phyloP scores from a whole-genome alignment of 805 yeast species.

The Ogataea pilisensis region DNA sequence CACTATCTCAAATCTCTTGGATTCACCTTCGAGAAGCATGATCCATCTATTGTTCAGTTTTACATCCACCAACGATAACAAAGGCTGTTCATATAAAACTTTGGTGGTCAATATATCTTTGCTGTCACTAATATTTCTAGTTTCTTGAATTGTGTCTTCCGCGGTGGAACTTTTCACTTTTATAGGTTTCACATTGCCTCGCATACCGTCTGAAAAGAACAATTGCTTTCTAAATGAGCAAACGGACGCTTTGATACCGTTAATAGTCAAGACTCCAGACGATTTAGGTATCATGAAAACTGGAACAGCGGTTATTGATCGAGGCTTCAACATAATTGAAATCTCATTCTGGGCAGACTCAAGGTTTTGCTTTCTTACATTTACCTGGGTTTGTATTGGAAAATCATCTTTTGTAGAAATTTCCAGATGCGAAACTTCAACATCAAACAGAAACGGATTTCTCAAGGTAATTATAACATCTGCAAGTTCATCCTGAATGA shows the following conservation, averaged over 20 bases:
- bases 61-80: conserved; percentile 46
- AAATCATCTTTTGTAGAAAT: conserved; percentile 30
- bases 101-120: conserved; percentile 30
- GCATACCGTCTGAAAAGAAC: conserved; percentile 25
- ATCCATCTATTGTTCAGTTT: conserved; percentile 61
- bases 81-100: conserved; percentile 51
- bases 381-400: conserved; percentile 24
- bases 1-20: conserved; percentile 42
- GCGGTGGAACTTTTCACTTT: conserved; percentile 10
- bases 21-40: conserved; percentile 79
- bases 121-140: background rate
- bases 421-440: conserved; percentile 50
- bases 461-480: conserved; percentile 57
- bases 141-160: conserved; percentile 1
- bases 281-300: conserved; percentile 46
- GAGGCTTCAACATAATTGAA: conserved; percentile 34
- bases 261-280: conserved; percentile 45
- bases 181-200: background rate
- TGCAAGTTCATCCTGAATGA: conserved; percentile 61
- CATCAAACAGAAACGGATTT: conserved; percentile 76
- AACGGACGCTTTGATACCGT: conserved; percentile 48
- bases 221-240: conserved; percentile 45
- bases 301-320: conserved; percentile 34
- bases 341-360: conserved; percentile 12
- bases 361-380: conserved; percentile 13